Conservation (phyloP, 2,329 filamentous ascomycete genomes). For the Chaetomium globosum region DNA sequence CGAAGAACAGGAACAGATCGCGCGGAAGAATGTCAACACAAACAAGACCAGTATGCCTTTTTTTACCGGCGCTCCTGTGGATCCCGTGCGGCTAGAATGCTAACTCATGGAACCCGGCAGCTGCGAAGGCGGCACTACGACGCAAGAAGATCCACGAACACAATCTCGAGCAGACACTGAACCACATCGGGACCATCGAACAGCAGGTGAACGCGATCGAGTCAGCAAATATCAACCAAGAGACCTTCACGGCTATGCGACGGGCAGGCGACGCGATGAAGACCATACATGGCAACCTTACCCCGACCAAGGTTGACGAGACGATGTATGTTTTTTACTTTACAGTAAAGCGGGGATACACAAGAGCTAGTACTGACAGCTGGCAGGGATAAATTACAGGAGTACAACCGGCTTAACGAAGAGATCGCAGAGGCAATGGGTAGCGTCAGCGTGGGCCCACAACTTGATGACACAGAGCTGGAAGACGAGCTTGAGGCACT, state of each 20-base stretch:
- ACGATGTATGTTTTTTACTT: slow-evolving; percentile 71
- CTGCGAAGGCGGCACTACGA: slow-evolving; percentile 84
- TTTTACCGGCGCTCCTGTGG: background rate
- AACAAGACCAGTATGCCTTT: slow-evolving; percentile 82
- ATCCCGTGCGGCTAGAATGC: background rate
- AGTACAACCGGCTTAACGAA: slow-evolving; percentile 90
- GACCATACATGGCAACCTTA: slow-evolving; percentile 85
- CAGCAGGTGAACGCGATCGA: slow-evolving; percentile 97
- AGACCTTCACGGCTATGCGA: slow-evolving; percentile 93
- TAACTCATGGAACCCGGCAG: slow-evolving; percentile 51
- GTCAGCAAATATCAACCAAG: slow-evolving; percentile 97
- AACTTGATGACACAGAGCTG: slow-evolving; percentile 82
- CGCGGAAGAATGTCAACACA: slow-evolving; percentile 80
- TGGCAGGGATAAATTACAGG: slow-evolving; percentile 80
- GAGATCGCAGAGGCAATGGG: slow-evolving; percentile 89
- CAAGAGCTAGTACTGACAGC: slow-evolving; percentile 40
- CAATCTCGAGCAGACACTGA: slow-evolving; percentile 84
- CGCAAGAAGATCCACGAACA: slow-evolving; percentile 95
- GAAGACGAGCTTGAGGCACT: slow-evolving; percentile 82
- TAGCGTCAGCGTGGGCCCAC: slow-evolving; percentile 65
- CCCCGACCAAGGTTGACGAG: slow-evolving; percentile 90
- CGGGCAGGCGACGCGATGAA: slow-evolving; percentile 88
- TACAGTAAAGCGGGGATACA: background rate
- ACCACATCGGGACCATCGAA: slow-evolving; percentile 89
- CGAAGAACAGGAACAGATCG: slow-evolving; percentile 85